Base-by-base conservation (phyloP, 768 basidiomycete genomes). In the Gloeostereum incarnatum region DNA sequence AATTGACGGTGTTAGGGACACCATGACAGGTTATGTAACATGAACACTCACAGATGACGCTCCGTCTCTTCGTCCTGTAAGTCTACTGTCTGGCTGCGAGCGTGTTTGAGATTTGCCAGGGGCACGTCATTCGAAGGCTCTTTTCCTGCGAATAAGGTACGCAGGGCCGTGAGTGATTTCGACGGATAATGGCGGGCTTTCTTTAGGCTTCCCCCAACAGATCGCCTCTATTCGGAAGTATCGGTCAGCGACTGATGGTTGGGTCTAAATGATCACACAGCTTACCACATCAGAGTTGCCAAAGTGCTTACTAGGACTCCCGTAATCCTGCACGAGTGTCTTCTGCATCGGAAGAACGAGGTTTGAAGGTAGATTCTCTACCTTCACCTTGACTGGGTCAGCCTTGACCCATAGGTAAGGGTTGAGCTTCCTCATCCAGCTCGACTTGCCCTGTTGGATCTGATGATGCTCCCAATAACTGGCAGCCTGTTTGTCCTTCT, bases 341-440 rank as follows among this genome's bases (percentile, higher is more conserved):
- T 84, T 83, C 59, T 81, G 78, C 67, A 88, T 78, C 0, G 84
- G 83, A n/a, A 89, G 63, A 10, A 86, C 75, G 14, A 87, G 66
- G 42, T 75, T 81, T 8, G 80, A 73, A 2, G 87, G 83, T 19
- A 88, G 55, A 36, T 73, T 72, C 40, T 81, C 77, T 4, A 86
- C 81, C 39, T 72, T 78, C 30, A 83, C 71, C 1, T 75, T 75
- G 41, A 78, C 79, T 1, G 86, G 82, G 49, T 78, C 78, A 1
- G 84, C 71, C 42, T 70, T 74, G 39, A 89, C 59, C 75, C 81
- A 85, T n/a, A 79, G 70, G 58, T 96, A 97, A 2, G 91, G 93
- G 53, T 98, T 94, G 23, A 90, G 56, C 34, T 63, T 68, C 33
- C 76, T 73, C 17, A 87, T 52, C 91, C 91, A 97, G 11, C 69